These are phyloP conservation scores for Orbilia ellipsospora DNA, from an alignment of 2,329 filamentous ascomycete genomes.

Conservation along the genomic window DNA sequence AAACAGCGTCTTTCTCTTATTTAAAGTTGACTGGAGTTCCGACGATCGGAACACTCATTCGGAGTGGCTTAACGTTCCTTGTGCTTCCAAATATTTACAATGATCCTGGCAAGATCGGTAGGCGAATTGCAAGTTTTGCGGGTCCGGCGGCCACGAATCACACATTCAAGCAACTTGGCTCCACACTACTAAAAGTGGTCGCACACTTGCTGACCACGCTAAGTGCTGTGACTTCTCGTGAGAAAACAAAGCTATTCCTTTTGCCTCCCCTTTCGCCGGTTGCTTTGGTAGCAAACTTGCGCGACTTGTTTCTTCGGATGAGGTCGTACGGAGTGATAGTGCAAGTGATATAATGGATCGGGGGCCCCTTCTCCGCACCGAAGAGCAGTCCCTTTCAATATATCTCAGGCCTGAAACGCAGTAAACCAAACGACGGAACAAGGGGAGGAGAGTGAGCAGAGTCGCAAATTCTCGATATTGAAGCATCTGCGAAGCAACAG, in stretches of 20 bases:
- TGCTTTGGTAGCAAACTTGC: background rate
- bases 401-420: slow-evolving; percentile 18
- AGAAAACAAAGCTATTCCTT: background rate
- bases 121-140: slow-evolving; percentile 19
- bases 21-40: background rate
- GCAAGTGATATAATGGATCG: slow-evolving; percentile 30
- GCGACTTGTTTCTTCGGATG: background rate
- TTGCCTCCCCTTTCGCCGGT: slow-evolving; percentile 20
- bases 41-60: background rate
- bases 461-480: no score
- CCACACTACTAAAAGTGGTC: slow-evolving; percentile 35
- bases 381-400: slow-evolving; percentile 12
- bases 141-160: slow-evolving; percentile 25
- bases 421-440: no score
- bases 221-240: slow-evolving; percentile 15
- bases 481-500: slow-evolving; percentile 30
- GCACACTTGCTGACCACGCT: slow-evolving; percentile 34
- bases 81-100: slow-evolving; percentile 37
- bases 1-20: background rate
- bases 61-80: background rate
- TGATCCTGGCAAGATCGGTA: slow-evolving; percentile 9
- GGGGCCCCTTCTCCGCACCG: slow-evolving; percentile 4
- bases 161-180: background rate
- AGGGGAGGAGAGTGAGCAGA: no score
- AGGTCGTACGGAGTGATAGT: no score